Percentiles rank a stretch among this genome's conserved stretches.
Evolutionary conservation across 179 eudicot genomes (phyloP).

Genomic region (Corrigiola litoralis): DNA sequence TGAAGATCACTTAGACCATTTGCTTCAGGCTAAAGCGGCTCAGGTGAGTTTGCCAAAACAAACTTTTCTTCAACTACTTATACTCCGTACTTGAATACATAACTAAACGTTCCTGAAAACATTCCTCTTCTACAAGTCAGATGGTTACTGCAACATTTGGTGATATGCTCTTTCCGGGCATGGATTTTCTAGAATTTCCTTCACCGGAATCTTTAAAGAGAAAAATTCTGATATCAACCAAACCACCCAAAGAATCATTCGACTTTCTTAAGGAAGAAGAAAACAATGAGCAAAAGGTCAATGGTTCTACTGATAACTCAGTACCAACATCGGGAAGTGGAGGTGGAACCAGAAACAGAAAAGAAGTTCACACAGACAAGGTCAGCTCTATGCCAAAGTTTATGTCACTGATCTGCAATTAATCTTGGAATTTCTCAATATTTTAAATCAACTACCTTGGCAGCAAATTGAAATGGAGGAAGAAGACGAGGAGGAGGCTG

Average conservation of each 20-base stretch:
- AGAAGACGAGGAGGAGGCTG: constrained; percentile 25
- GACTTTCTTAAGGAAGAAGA: constrained; percentile 32
- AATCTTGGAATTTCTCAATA: background rate
- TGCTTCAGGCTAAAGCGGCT: constrained; percentile 79
- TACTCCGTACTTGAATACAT: background rate
- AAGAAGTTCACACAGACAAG: background rate
- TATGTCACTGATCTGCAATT: background rate
- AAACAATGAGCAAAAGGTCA: constrained; percentile 24
- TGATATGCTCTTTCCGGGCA: constrained; percentile 58
- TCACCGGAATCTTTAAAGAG: constrained; percentile 65
- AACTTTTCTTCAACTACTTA: background rate
- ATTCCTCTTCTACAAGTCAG: constrained; percentile 25
- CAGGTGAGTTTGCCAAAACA: constrained; percentile 44
- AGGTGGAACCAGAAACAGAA: constrained; percentile 1
- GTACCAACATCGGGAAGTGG: constrained; percentile 8
- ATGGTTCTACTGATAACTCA: constrained; percentile 16
- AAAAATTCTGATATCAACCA: constrained; percentile 69
- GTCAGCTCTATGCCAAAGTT: constrained; percentile 6
- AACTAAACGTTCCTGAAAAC: background rate
- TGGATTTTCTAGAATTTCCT: constrained; percentile 50
- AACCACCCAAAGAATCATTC: constrained; percentile 63
- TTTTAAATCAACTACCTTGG: background rate
- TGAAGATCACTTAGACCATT: constrained; percentile 77
- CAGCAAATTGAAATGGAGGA: constrained; percentile 30
- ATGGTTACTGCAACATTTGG: constrained; percentile 64